phyloP scores from a whole-genome alignment of 2,329 filamentous ascomycete genomes.

The Cordyceps pruinosa region DNA sequence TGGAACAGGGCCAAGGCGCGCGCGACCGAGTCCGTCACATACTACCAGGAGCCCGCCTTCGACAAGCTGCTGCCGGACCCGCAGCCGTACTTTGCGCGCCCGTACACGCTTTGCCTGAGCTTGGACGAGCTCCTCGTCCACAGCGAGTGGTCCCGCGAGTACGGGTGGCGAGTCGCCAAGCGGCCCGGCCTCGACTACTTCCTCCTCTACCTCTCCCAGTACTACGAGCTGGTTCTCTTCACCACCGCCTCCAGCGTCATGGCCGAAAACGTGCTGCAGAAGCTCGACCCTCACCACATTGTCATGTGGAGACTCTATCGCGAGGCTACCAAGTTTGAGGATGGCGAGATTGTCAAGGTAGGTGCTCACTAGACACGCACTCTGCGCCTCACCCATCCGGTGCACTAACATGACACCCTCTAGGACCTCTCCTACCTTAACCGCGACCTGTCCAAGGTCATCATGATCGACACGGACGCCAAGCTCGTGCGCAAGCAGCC shows the following conservation, averaged over 20 bases:
- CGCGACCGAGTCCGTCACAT: constrained; percentile 67
- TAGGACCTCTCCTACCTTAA: constrained; percentile 97
- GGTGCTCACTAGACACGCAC: background rate
- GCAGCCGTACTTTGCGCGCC: constrained; percentile 71
- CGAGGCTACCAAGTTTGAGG: constrained; percentile 94
- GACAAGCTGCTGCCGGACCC: constrained; percentile 82
- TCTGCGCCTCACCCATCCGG: background rate
- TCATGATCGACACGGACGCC: constrained; percentile 84
- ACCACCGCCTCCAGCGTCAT: constrained; percentile 79
- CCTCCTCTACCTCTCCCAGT: constrained; percentile 90
- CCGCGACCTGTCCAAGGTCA: constrained; percentile 88
- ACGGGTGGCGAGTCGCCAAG: constrained; percentile 94
- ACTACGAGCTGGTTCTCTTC: constrained; percentile 96
- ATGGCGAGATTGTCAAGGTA: constrained; percentile 94
- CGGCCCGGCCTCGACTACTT: constrained; percentile 96
- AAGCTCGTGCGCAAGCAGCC: constrained; percentile 81
- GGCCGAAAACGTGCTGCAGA: constrained; percentile 81
- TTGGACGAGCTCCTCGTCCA: constrained; percentile 92
- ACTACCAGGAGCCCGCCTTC: constrained; percentile 95
- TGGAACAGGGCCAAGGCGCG: constrained; percentile 75
- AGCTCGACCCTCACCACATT: constrained; percentile 90
- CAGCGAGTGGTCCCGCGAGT: constrained; percentile 88
- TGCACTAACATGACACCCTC: constrained; percentile 14
- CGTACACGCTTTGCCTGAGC: constrained; percentile 87
- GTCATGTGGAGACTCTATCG: constrained; percentile 93